phyloP scores from a whole-genome alignment of 192 early-diverging fungal species.

The Umbelopsis vinacea region DNA sequence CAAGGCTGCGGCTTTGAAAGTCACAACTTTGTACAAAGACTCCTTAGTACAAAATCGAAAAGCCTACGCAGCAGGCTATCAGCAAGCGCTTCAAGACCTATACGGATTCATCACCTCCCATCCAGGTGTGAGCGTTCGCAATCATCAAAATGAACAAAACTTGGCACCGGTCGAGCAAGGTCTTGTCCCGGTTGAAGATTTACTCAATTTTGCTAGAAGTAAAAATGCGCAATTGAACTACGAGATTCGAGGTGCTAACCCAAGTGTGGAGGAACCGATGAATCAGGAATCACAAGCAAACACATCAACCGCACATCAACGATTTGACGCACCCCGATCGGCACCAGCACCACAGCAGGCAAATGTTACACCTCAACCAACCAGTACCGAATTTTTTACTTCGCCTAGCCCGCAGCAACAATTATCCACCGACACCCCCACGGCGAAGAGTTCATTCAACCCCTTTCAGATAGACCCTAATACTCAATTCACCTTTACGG shows the following conservation, averaged over 20 bases:
- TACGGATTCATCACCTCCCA: conserved; percentile 53
- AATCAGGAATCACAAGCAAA: conserved; percentile 5
- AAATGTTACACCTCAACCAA: background rate
- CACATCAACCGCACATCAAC: background rate
- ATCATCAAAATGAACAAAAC: conserved; percentile 27
- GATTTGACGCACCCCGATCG: background rate
- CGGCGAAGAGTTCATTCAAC: conserved; percentile 21
- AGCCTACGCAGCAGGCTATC: conserved; percentile 54
- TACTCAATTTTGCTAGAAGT: conserved; percentile 40
- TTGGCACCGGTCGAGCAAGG: conserved; percentile 28
- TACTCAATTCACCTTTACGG: conserved; percentile 41
- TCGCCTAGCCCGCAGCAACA: conserved; percentile 1
- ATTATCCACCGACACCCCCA: background rate
- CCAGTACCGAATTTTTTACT: background rate
- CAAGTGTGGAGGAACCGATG: conserved; percentile 4
- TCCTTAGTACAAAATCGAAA: conserved; percentile 54
- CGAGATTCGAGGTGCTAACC: conserved; percentile 27
- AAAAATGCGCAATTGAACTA: conserved; percentile 35
- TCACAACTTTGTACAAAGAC: conserved; percentile 60
- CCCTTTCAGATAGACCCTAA: conserved; percentile 43
- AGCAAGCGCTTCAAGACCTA: conserved; percentile 56
- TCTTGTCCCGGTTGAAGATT: conserved; percentile 37
- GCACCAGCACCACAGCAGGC: background rate
- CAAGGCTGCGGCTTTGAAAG: conserved; percentile 55
- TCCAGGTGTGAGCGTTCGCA: conserved; percentile 38